phyloP scores from a whole-genome alignment of 2,329 filamentous ascomycete species.

The Daldinia sp. region DNA sequence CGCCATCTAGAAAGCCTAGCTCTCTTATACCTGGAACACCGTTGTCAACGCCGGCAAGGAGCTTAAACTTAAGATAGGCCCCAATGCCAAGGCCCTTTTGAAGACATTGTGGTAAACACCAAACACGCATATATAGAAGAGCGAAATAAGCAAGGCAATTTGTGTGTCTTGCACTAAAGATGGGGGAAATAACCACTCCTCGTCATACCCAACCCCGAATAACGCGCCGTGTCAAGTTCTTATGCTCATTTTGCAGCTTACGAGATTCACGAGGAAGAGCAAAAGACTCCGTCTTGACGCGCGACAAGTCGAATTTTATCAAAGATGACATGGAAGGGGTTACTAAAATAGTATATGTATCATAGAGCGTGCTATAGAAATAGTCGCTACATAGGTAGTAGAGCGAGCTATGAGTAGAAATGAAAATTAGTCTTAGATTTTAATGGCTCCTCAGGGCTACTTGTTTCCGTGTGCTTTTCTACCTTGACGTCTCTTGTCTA shows the following conservation, averaged over 20 bases:
- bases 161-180: background rate
- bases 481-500: background rate
- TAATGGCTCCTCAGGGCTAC: too few species aligned
- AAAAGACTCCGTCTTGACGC: background rate
- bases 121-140: background rate
- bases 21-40: slow-evolving; percentile 24
- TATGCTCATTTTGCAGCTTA: background rate
- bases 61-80: slow-evolving; percentile 1
- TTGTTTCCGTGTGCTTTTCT: background rate
- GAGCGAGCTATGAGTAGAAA: background rate
- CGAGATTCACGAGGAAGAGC: background rate
- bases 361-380: background rate
- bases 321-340: too few species aligned
- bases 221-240: background rate
- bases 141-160: background rate
- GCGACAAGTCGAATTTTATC: background rate
- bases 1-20: slow-evolving; percentile 33
- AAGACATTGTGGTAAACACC: background rate
- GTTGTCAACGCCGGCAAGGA: slow-evolving; percentile 18
- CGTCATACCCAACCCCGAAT: too few species aligned
- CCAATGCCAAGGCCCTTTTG: too few species aligned
- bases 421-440: background rate
- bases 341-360: background rate
- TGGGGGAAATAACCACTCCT: background rate
- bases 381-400: background rate